A percentile compares a stretch with the other conserved stretches of the same genome.
Evolutionary conservation across 2,329 filamentous ascomycete species (phyloP).

Genomic region (Stachybotrys echinatus): DNA sequence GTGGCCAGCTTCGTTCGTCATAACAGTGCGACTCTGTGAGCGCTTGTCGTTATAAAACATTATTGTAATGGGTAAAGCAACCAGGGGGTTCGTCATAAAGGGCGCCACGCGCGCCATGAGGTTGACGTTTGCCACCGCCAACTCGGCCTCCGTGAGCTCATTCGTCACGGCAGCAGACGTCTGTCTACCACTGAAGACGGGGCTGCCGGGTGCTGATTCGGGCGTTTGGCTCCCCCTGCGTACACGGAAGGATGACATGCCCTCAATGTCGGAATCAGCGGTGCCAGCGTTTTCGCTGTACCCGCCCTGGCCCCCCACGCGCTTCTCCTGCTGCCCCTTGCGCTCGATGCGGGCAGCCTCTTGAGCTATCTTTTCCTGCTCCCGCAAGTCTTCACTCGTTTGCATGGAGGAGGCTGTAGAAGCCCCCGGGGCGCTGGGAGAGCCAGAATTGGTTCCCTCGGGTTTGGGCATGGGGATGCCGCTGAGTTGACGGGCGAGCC

Average conservation of each 20-base stretch:
- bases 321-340: conserved; percentile 65
- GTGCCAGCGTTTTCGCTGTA: conserved; percentile 65
- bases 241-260: conserved; percentile 19
- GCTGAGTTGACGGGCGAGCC: conserved; percentile 80
- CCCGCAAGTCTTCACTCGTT: conserved; percentile 41
- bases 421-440: conserved; percentile 12
- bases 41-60: conserved; percentile 89
- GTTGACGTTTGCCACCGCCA: conserved; percentile 75
- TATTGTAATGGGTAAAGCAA: conserved; percentile 73
- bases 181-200: conserved; percentile 31
- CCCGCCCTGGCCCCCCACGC: conserved; percentile 62
- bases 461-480: conserved; percentile 69
- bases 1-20: conserved; percentile 84
- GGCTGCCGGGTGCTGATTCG: conserved; percentile 37
- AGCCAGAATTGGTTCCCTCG: conserved; percentile 20
- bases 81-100: conserved; percentile 81
- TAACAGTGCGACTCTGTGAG: conserved; percentile 78
- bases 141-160: conserved; percentile 72
- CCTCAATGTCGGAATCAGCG: conserved; percentile 25
- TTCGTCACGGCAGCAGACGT: conserved; percentile 27
- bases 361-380: conserved; percentile 61
- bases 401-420: conserved; percentile 16
- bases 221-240: conserved; percentile 28
- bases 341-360: conserved; percentile 75
- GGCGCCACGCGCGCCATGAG: conserved; percentile 83